Evolutionary conservation across 2,329 filamentous ascomycete species (phyloP), one percentile per base, ranked within the genome.

Genomic region (Tolypocladium cylindrosporum): DNA sequence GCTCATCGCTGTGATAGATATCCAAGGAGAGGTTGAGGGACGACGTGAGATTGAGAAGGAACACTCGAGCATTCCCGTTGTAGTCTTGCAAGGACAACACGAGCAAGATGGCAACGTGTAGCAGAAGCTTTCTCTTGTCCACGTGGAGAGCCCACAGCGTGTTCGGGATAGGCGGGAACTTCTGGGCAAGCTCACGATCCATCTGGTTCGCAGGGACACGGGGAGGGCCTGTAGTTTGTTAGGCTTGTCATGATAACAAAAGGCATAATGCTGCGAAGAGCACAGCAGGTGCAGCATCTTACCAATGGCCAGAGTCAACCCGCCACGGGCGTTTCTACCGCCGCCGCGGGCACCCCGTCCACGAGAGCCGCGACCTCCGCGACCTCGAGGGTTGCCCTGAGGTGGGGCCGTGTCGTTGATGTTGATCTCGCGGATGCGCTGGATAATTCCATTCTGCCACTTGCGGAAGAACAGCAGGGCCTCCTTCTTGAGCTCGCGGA

Each of bases 11-110:
- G 41, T 85, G 81, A 13, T 94, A 77, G 4, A 85, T 73, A 40
- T 79, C 79, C 31, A 86, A 72, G 0, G 87, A 80, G 34, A 96
- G 74, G n/a, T 84, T 79, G 11, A 96, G 75, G 8, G 88, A 90
- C 1, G 86, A 87, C 1, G 88, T 79, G 45, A 93, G 70, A 62
- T 88, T 79, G 19, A 91, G 74, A 56, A 96, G 77, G 24, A 94
- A 75, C 2, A 89, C 77, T 14, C 90, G 83, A 3, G 89, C 89
- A 65, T 90, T 86, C 5, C 88, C 83, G 48, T 80, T 83, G 71
- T 94, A 96, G 61, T 89, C 84, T 66, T 94, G 86, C 16, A 95
- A 74, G 2, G 89, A 91, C 2, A 96, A 74, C 7, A 92, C 67
- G 34, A 94, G 76, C 3, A 96, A 75, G 1, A 95, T 75, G 45